phyloP scores from a whole-genome alignment of 2,329 filamentous ascomycete genomes.

The Dendrostoma leiphaemia region DNA sequence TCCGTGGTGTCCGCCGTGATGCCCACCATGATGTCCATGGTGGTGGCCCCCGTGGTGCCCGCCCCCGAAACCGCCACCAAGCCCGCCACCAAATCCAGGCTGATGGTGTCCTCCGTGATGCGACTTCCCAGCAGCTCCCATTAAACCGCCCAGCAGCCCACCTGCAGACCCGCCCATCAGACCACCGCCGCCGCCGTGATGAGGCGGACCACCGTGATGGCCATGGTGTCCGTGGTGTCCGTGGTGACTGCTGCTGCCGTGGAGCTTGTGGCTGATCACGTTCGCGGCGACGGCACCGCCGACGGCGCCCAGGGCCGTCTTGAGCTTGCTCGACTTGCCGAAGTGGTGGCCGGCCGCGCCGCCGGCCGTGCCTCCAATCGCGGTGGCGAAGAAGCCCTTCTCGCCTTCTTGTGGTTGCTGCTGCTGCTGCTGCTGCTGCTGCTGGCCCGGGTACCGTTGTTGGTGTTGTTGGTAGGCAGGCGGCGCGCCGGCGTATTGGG shows the following conservation, averaged over 20 bases:
- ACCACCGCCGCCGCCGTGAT: slow-evolving; percentile 7
- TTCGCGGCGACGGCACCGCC: slow-evolving; percentile 57
- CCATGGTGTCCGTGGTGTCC: slow-evolving; percentile 1
- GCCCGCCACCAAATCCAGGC: neutral
- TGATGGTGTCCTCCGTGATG: slow-evolving; percentile 6
- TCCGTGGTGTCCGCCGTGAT: slow-evolving; percentile 11
- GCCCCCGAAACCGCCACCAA: neutral
- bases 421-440: slow-evolving; percentile 1
- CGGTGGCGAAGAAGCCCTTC: slow-evolving; percentile 51
- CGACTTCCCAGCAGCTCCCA: too few species aligned
- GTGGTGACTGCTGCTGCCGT: slow-evolving; percentile 23
- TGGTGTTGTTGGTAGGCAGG: neutral
- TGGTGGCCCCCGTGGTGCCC: slow-evolving; percentile 8
- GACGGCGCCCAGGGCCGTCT: slow-evolving; percentile 49
- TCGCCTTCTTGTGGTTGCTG: slow-evolving; percentile 41
- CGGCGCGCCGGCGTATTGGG: slow-evolving; percentile 10
- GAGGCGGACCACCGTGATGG: too few species aligned
- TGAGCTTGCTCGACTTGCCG: slow-evolving; percentile 48
- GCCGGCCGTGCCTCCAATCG: slow-evolving; percentile 52
- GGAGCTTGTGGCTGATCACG: slow-evolving; percentile 43
- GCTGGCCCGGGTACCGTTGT: slow-evolving; percentile 1
- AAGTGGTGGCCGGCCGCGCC: slow-evolving; percentile 53
- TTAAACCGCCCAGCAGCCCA: too few species aligned
- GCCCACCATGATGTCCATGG: slow-evolving; percentile 7
- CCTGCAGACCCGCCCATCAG: slow-evolving; percentile 16